Conservation (phyloP, 176 grass and related monocot species). For the Ampelocalamus luodianensis region DNA sequence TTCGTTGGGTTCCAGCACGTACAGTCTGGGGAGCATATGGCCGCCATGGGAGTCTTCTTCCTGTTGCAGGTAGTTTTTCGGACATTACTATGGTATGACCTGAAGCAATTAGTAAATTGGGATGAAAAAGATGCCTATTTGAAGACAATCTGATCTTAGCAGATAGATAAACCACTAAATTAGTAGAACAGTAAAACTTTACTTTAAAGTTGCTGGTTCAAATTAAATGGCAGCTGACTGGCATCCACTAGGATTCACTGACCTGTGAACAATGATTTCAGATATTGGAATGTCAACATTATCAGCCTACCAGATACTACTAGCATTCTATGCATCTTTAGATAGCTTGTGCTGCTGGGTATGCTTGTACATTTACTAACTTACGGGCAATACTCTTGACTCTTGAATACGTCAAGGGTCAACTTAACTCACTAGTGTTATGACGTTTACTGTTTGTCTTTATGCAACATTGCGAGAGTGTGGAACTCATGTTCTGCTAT, state of each 20-base stretch:
- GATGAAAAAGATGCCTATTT: background rate
- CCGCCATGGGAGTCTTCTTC: conserved; percentile 96
- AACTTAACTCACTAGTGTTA: background rate
- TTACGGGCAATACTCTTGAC: background rate
- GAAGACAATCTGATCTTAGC: background rate
- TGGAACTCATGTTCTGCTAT: background rate
- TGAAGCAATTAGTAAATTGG: background rate
- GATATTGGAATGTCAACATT: background rate
- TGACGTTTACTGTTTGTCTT: conserved; percentile 10
- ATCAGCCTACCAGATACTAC: background rate
- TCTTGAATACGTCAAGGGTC: background rate
- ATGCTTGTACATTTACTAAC: background rate
- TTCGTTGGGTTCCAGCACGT: conserved; percentile 99
- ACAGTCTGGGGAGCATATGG: conserved; percentile 98
- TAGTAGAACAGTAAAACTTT: conserved; percentile 1
- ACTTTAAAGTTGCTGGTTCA: background rate
- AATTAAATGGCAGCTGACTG: conserved; percentile 1
- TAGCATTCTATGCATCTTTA: conserved; percentile 11
- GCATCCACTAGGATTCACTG: background rate
- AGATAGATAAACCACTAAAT: background rate
- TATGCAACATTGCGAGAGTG: background rate
- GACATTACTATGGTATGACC: background rate
- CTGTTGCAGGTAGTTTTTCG: conserved; percentile 68
- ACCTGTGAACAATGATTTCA: background rate
- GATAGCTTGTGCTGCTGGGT: background rate